Evolutionary conservation across 352 stramenopile species (phyloP), one percentile per base, ranked within the genome.

Genomic region (Phytopythium montanum): DNA sequence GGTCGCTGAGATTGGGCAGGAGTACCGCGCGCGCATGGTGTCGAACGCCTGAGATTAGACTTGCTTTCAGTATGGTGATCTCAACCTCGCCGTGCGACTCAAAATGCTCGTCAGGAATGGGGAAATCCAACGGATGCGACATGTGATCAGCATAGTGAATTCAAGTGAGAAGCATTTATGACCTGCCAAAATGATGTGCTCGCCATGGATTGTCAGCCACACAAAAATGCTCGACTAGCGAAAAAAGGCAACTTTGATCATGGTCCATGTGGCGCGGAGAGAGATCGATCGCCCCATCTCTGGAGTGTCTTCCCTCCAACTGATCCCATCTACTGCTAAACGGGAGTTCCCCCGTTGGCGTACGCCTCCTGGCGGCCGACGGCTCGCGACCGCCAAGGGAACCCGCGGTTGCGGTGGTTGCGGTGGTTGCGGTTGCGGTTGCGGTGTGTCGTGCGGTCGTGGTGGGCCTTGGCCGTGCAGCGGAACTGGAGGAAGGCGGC

Each of bases 401-500:
- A 50, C n/a, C 42, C 36, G 16, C 31, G 33, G 42, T 54, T 8
- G 44, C 33, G 31, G 5, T 45, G 44, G 41, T 25, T 31, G 18
- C 33, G 34, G 21, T n/a, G 33, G 42, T 54, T 8, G 44, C 33
- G 31, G 5, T 45, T 31, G 41, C 34, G 44, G 18, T 23, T 25
- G 21, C 56, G 56, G 9, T 49, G 44, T 6, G 45, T 52, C 12
- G 54, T 25, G 25, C 36, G 25, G 57, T 73, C 58, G 54, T 68
- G 56, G 39, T 68, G 42, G 18, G 59, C 63, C 29, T 59, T 60
- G 23, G 63, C 66, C 7, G 66, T 73, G 59, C 66, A 71, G 48
- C 62, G 59, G 57, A 80, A 78, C 59, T 79, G 72, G 54, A 79
- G 53, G 44, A 68, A 44, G 50, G 66, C 63, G 23, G 68, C 75